phyloP scores from a whole-genome alignment of 768 basidiomycete genomes.

The Russula lepida region DNA sequence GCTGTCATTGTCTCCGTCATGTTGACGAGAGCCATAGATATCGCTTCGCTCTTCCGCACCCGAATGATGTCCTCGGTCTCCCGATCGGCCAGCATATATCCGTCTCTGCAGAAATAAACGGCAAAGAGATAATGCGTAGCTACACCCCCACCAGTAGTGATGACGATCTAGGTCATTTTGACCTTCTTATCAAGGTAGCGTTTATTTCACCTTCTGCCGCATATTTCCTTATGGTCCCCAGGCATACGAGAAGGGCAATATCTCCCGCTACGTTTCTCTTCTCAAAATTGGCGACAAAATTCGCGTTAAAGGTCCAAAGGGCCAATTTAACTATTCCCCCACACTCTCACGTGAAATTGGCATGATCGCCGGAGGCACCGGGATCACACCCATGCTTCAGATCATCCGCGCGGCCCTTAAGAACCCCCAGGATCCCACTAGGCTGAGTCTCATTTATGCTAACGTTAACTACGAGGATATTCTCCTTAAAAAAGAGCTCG shows the following conservation, averaged over 20 bases:
- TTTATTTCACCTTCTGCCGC: background rate
- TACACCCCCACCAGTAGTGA: slow-evolving; percentile 96
- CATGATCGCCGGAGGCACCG: slow-evolving; percentile 98
- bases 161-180: slow-evolving; percentile 88
- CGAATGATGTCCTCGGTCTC: slow-evolving; percentile 76
- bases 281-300: slow-evolving; percentile 85
- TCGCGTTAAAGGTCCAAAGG: slow-evolving; percentile 93
- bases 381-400: slow-evolving; percentile 98
- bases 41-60: slow-evolving; percentile 76
- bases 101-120: slow-evolving; percentile 81
- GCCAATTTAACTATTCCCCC: slow-evolving; percentile 80
- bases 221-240: slow-evolving; percentile 26
- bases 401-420: slow-evolving; percentile 91
- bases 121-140: slow-evolving; percentile 82
- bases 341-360: slow-evolving; percentile 69
- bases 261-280: slow-evolving; percentile 75
- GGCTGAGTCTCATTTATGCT: slow-evolving; percentile 86
- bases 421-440: slow-evolving; percentile 79
- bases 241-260: slow-evolving; percentile 97
- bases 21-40: slow-evolving; percentile 46
- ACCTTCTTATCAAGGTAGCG: slow-evolving; percentile 89
- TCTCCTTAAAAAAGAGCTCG: slow-evolving; percentile 80
- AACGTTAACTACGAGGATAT: slow-evolving; percentile 93
- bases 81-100: slow-evolving; percentile 97
- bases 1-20: background rate